Conservation (phyloP, 148 eudicot species). For the Vaccinium darrowii region DNA sequence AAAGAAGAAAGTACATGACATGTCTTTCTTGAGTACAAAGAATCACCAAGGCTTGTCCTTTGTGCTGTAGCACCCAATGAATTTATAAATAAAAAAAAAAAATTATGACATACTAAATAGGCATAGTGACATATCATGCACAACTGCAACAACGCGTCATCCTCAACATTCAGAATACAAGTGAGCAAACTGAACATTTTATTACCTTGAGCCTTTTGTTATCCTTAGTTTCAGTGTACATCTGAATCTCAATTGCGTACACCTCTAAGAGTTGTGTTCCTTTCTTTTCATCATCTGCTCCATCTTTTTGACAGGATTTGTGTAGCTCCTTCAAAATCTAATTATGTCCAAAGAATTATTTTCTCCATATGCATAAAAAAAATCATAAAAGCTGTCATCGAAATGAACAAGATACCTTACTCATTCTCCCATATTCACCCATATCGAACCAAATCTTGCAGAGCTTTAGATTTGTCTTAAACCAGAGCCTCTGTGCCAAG, state of each 20-base stretch:
- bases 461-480: slow-evolving; percentile 96
- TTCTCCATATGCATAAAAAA: not conserved
- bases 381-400: not conserved
- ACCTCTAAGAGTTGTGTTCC: slow-evolving; percentile 96
- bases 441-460: slow-evolving; percentile 99
- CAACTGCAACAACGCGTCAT: not conserved
- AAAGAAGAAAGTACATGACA: no score
- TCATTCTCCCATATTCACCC: slow-evolving; percentile 97
- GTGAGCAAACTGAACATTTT: not conserved
- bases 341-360: slow-evolving; percentile 2
- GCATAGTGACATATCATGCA: not conserved
- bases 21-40: no score
- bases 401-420: slow-evolving; percentile 54
- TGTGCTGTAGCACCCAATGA: no score
- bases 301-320: slow-evolving; percentile 96
- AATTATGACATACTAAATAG: not conserved
- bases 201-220: slow-evolving; percentile 93
- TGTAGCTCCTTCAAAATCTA: slow-evolving; percentile 98
- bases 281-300: slow-evolving; percentile 96
- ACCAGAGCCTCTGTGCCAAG: slow-evolving; percentile 80
- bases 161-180: not conserved
- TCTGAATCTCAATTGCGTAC: slow-evolving; percentile 97
- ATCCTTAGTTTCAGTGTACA: slow-evolving; percentile 97
- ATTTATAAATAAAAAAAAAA: no score
- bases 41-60: no score